Conservation (phyloP, 129 eudicot genomes). For the Chrysanthemum seticuspe region DNA sequence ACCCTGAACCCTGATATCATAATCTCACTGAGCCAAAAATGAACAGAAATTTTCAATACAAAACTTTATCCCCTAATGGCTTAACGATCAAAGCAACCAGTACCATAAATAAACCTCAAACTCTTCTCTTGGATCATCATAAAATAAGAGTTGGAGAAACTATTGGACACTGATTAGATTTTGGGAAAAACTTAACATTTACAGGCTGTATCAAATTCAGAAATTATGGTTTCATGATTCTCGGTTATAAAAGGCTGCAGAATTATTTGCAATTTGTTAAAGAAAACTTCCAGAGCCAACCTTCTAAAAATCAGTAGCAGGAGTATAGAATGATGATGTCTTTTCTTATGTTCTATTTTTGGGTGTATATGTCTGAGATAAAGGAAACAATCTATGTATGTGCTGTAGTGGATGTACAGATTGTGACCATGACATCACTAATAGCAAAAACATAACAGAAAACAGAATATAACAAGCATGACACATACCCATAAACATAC, state of each 20-base stretch:
- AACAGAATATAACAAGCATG: not conserved
- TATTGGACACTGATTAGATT: not conserved
- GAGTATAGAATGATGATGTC: not conserved
- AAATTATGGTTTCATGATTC: not conserved
- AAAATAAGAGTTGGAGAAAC: not conserved
- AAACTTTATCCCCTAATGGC: not conserved
- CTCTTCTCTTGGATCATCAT: not conserved
- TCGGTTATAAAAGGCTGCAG: not conserved
- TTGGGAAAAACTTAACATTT: not conserved
- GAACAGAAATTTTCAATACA: too few species aligned
- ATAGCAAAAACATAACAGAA: not conserved
- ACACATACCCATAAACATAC: not conserved
- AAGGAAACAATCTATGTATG: not conserved
- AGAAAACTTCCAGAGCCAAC: not conserved
- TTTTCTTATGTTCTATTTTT: not conserved
- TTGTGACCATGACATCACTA: not conserved
- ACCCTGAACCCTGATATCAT: too few species aligned
- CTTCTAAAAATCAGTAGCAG: not conserved
- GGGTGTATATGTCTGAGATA: not conserved
- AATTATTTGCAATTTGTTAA: not conserved
- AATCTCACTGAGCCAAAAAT: too few species aligned
- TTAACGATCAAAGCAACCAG: not conserved
- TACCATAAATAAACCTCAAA: not conserved
- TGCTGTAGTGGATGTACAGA: not conserved
- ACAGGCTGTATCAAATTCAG: not conserved